phyloP scores from a whole-genome alignment of 202 grass and related monocot species.

The Cymbopogon flexuosus region DNA sequence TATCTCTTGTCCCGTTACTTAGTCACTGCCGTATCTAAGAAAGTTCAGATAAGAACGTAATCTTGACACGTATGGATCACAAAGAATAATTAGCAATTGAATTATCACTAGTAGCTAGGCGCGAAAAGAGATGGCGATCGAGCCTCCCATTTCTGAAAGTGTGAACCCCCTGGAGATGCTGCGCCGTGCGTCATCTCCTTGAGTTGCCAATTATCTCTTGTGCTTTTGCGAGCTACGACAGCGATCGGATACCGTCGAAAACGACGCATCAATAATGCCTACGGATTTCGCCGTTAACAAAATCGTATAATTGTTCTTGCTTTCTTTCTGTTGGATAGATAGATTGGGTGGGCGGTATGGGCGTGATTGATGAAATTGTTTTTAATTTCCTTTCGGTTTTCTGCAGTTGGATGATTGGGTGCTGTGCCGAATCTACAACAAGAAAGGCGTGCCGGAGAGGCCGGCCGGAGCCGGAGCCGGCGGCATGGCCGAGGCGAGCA shows the following conservation, averaged over 20 bases:
- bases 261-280: constrained; percentile 23
- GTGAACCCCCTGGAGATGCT: constrained; percentile 61
- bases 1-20: not conserved
- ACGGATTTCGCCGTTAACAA: not conserved
- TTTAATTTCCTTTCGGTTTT: no score
- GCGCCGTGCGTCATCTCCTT: constrained; percentile 33
- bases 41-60: not conserved
- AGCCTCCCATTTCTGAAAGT: not conserved
- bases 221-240: constrained; percentile 5
- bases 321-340: not conserved
- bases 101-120: not conserved
- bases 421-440: constrained; percentile 96
- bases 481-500: not conserved
- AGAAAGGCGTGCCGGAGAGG: constrained; percentile 54
- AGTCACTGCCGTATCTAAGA: not conserved
- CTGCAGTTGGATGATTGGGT: constrained; percentile 93
- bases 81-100: not conserved
- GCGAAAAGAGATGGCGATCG: not conserved
- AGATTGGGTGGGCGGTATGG: not conserved
- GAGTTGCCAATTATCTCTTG: constrained; percentile 36
- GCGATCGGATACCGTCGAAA: constrained; percentile 12
- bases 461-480: not conserved
- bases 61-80: constrained; percentile 22
- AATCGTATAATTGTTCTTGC: not conserved
- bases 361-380: not conserved